Conservation (phyloP, 2,329 filamentous ascomycete species). For the Rutstroemia sp. region DNA sequence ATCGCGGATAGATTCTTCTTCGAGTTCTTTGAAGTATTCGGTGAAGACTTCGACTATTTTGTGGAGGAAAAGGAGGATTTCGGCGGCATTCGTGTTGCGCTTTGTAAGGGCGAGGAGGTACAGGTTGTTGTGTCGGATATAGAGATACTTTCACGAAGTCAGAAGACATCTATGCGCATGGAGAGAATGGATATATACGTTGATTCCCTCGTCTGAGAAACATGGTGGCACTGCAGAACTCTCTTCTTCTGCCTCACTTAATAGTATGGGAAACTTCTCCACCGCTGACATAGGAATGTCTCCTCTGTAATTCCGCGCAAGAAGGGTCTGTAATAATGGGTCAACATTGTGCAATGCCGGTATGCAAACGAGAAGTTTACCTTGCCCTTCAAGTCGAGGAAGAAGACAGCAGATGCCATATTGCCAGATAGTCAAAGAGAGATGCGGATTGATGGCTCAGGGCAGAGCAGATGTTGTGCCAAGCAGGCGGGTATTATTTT, state of each 20-base stretch:
- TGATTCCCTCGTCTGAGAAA: slow-evolving; percentile 98
- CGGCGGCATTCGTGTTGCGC: slow-evolving; percentile 96
- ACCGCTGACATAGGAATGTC: slow-evolving; percentile 99
- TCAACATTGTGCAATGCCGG: slow-evolving; percentile 15
- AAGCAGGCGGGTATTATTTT: slow-evolving; percentile 11
- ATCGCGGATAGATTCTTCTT: slow-evolving; percentile 97
- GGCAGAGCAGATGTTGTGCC: slow-evolving; percentile 4
- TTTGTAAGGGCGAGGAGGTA: slow-evolving; percentile 97
- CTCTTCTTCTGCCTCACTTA: slow-evolving; percentile 98
- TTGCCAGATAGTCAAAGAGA: slow-evolving; percentile 12
- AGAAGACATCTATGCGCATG: slow-evolving; percentile 9
- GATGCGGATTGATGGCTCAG: not conserved
- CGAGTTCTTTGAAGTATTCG: slow-evolving; percentile 98
- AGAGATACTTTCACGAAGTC: slow-evolving; percentile 66
- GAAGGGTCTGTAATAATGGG: slow-evolving; percentile 63
- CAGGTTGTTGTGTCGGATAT: slow-evolving; percentile 98
- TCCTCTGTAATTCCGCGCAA: slow-evolving; percentile 96
- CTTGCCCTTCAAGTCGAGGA: slow-evolving; percentile 99
- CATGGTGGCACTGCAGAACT: slow-evolving; percentile 95
- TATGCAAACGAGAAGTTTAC: slow-evolving; percentile 40
- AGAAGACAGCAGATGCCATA: slow-evolving; percentile 98
- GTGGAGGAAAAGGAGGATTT: slow-evolving; percentile 96
- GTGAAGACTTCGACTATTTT: slow-evolving; percentile 98
- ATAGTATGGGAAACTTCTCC: slow-evolving; percentile 91
- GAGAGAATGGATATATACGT: slow-evolving; percentile 48